Conservation (phyloP, 805 yeast species). For the Ogataea pilisensis region DNA sequence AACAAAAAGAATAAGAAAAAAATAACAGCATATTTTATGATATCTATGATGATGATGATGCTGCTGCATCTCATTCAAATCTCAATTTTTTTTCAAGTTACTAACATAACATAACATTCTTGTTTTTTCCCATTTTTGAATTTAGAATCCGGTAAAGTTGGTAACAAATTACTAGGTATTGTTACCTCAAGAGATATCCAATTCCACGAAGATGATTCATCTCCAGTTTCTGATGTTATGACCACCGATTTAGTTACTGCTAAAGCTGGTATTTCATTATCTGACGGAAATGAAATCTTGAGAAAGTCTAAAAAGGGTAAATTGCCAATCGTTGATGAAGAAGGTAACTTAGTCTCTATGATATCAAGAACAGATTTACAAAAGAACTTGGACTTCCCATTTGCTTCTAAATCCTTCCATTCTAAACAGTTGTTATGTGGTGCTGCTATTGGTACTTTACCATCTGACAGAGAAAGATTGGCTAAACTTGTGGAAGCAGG, state of each 20-base stretch:
- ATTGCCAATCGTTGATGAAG: slow-evolving; percentile 82
- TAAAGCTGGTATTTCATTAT: slow-evolving; percentile 70
- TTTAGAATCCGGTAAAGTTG: slow-evolving; percentile 77
- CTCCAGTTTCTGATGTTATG: slow-evolving; percentile 76
- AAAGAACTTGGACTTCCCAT: slow-evolving; percentile 90
- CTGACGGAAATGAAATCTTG: slow-evolving; percentile 86
- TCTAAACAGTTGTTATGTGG: slow-evolving; percentile 97
- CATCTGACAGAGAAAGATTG: slow-evolving; percentile 83
- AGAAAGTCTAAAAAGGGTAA: slow-evolving; percentile 96
- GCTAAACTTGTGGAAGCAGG: slow-evolving; percentile 88
- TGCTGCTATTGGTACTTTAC: slow-evolving; percentile 96
- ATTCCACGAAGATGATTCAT: slow-evolving; percentile 72
- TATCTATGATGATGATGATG: too few relatives aligned
- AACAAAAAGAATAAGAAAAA: too few relatives aligned
- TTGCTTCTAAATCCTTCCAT: slow-evolving; percentile 87
- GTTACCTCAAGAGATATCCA: slow-evolving; percentile 96
- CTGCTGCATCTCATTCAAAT: too few relatives aligned
- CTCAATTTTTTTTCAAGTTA: background rate
- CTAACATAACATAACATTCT: background rate
- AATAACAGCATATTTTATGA: too few relatives aligned
- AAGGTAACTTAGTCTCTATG: slow-evolving; percentile 77
- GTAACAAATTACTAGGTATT: slow-evolving; percentile 91
- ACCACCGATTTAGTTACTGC: slow-evolving; percentile 85
- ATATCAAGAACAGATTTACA: slow-evolving; percentile 94
- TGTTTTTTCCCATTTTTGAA: background rate